Conservation (phyloP, 2,329 filamentous ascomycete species). For the Penicillium concentricum region DNA sequence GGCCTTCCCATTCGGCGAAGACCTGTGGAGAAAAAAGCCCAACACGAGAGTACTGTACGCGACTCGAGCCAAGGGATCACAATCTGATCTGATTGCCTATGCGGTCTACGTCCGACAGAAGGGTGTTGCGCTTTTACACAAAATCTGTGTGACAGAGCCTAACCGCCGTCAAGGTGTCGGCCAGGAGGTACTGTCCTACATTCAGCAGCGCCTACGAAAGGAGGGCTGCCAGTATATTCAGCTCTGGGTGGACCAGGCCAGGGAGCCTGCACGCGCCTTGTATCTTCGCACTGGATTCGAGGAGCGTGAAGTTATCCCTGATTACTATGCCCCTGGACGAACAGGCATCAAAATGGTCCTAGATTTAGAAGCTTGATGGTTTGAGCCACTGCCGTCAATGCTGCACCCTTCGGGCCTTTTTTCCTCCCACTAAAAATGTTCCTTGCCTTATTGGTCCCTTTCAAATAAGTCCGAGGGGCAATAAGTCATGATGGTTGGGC, state of each 20-base stretch:
- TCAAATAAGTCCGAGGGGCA: conserved; percentile 21
- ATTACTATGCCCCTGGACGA: conserved; percentile 53
- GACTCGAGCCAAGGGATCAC: conserved; percentile 18
- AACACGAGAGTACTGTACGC: conserved; percentile 47
- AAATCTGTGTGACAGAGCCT: conserved; percentile 50
- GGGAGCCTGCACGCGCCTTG: conserved; percentile 45
- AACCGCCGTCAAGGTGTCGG: conserved; percentile 50
- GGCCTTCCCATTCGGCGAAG: conserved; percentile 48
- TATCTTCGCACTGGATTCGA: conserved; percentile 49
- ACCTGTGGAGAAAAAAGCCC: conserved; percentile 49
- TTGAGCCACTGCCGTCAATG: conserved; percentile 26
- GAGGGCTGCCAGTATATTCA: conserved; percentile 51
- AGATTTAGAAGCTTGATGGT: conserved; percentile 30
- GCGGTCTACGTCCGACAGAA: conserved; percentile 48
- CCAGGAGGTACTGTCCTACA: conserved; percentile 44
- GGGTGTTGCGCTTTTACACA: conserved; percentile 50
- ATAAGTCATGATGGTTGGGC: conserved; percentile 23
- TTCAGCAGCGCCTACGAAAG: conserved; percentile 43
- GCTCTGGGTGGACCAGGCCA: conserved; percentile 53
- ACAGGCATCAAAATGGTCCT: conserved; percentile 48
- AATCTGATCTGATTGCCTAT: conserved; percentile 44
- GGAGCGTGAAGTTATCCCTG: conserved; percentile 45
- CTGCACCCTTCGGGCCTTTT: conserved; percentile 13
- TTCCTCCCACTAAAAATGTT: conserved; percentile 11
- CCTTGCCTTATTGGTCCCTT: conserved; percentile 19